A percentile compares a stretch with the other conserved stretches of the same genome.
Evolutionary conservation across 805 yeast genomes (phyloP).

Genomic region (Cyberlindnera amylophila): DNA sequence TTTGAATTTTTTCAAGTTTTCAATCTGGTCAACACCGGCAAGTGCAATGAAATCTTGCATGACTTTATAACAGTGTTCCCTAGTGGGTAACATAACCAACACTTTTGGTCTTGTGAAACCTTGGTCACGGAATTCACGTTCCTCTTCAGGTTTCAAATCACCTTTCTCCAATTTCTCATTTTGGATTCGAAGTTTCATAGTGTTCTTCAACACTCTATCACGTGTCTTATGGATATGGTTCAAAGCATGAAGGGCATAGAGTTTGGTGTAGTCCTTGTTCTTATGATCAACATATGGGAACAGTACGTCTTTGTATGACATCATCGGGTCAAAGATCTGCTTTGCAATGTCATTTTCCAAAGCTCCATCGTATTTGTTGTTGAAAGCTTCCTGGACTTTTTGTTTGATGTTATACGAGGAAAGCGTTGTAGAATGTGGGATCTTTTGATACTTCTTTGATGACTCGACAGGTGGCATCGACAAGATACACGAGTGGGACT

Average conservation of each 20-base stretch:
- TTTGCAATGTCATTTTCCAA: slow-evolving; percentile 45
- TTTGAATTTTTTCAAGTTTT: slow-evolving; percentile 72
- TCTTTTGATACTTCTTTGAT: slow-evolving; percentile 18
- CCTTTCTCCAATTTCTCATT: slow-evolving; percentile 37
- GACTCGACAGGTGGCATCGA: slow-evolving; percentile 28
- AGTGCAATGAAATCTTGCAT: slow-evolving; percentile 57
- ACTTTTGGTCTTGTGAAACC: slow-evolving; percentile 95
- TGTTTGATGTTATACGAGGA: slow-evolving; percentile 43
- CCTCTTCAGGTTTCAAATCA: slow-evolving; percentile 36
- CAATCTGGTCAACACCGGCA: slow-evolving; percentile 71
- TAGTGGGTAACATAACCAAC: slow-evolving; percentile 76
- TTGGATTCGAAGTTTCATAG: slow-evolving; percentile 46
- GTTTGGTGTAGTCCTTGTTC: slow-evolving; percentile 52
- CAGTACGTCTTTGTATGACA: slow-evolving; percentile 68
- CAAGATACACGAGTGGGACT: slow-evolving; percentile 18
- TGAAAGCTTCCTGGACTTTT: slow-evolving; percentile 33
- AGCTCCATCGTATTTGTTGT: slow-evolving; percentile 16
- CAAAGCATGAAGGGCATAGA: slow-evolving; percentile 66
- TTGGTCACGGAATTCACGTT: slow-evolving; percentile 78
- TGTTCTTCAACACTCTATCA: slow-evolving; percentile 78
- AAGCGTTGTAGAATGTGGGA: slow-evolving; percentile 23
- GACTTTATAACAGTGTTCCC: slow-evolving; percentile 70
- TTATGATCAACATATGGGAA: slow-evolving; percentile 51
- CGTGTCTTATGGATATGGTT: slow-evolving; percentile 87
- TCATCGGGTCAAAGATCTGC: slow-evolving; percentile 57